Evolutionary conservation across 1,139 yeast species (phyloP).

Genomic region (Saccharomyces hybrid): DNA sequence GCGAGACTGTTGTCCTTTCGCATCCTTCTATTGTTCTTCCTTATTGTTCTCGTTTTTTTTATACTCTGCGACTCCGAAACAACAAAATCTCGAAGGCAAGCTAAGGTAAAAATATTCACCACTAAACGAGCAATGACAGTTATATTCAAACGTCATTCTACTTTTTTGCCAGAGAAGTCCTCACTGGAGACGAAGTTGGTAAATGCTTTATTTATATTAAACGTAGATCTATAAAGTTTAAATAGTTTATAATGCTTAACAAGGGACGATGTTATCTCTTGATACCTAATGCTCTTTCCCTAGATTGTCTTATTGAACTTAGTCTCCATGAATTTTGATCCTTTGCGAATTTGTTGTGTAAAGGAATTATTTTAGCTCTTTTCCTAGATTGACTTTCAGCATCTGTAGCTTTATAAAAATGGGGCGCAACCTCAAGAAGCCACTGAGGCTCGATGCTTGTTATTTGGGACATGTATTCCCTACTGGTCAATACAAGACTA

Average conservation of each 20-base stretch:
- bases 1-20: background rate
- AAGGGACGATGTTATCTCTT: slow-evolving; percentile 15
- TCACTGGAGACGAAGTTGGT: background rate
- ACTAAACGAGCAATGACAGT: background rate
- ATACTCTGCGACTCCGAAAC: background rate
- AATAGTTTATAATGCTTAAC: background rate
- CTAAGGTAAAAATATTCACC: background rate
- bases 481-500: slow-evolving; percentile 69
- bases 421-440: slow-evolving; percentile 82
- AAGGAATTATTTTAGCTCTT: slow-evolving; percentile 51
- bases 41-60: background rate
- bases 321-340: slow-evolving; percentile 51
- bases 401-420: slow-evolving; percentile 60
- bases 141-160: background rate
- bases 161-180: background rate
- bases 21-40: background rate
- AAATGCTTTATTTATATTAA: background rate
- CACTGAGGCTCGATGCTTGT: slow-evolving; percentile 78
- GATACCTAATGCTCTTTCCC: slow-evolving; percentile 29
- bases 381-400: slow-evolving; percentile 36
- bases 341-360: slow-evolving; percentile 48
- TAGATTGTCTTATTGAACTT: slow-evolving; percentile 35
- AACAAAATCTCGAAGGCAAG: background rate
- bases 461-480: slow-evolving; percentile 88
- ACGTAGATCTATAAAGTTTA: background rate